Evolutionary conservation across 495 filamentous ascomycete genomes (phyloP).

Genomic region (Aspergillus wentii): DNA sequence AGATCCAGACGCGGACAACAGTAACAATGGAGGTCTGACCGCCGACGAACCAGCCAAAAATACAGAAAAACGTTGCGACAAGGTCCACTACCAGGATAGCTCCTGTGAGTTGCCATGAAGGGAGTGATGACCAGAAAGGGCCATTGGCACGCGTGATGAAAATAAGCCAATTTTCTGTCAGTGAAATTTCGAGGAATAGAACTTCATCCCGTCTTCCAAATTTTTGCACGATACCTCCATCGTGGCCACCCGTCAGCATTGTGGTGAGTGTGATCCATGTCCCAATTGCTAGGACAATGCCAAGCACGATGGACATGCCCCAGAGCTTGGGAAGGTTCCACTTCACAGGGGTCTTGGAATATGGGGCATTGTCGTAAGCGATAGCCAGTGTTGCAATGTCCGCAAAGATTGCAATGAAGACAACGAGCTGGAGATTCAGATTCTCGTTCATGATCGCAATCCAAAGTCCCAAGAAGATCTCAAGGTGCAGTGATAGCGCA

Average conservation of each 20-base stretch:
- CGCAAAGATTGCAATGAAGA: constrained; percentile 92
- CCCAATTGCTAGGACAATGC: constrained; percentile 71
- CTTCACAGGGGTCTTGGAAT: constrained; percentile 80
- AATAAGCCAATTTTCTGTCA: constrained; percentile 95
- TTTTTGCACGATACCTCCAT: constrained; percentile 83
- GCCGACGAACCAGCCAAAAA: constrained; percentile 74
- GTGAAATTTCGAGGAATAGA: constrained; percentile 83
- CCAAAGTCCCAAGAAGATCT: constrained; percentile 87
- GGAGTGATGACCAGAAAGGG: constrained; percentile 78
- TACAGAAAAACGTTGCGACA: constrained; percentile 74
- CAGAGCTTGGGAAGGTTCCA: constrained; percentile 92
- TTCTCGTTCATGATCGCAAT: constrained; percentile 80
- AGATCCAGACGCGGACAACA: constrained; percentile 83
- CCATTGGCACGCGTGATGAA: constrained; percentile 90
- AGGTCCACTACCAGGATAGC: constrained; percentile 79
- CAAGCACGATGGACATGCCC: constrained; percentile 83
- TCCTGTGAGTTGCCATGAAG: constrained; percentile 72
- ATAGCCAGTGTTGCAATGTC: constrained; percentile 91
- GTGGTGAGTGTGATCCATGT: constrained; percentile 82
- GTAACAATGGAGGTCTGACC: constrained; percentile 67
- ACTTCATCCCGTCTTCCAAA: constrained; percentile 77
- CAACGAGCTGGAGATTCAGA: constrained; percentile 79
- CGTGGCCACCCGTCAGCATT: constrained; percentile 59
- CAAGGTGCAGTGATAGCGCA: constrained; percentile 82
- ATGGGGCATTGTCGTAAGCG: constrained; percentile 90